Base-by-base conservation (phyloP, 257 asterid genomes). In the Thymus mandschuricus region DNA sequence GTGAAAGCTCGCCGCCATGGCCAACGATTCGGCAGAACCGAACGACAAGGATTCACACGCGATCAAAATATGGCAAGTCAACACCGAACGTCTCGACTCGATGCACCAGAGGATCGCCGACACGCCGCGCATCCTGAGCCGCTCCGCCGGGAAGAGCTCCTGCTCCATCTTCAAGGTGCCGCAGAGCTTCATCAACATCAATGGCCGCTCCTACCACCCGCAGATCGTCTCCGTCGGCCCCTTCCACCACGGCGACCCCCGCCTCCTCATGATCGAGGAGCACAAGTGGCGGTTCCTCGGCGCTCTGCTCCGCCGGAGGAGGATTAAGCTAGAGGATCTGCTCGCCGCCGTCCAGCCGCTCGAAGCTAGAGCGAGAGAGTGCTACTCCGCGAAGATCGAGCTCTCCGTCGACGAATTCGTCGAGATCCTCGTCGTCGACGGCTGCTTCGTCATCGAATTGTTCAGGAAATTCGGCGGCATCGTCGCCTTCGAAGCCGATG, bases 281-380 rank as follows among this genome's bases (percentile, higher is more conserved):
- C 97, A 93, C 70, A 93, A 93, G 60, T 93, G 98, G 98, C 72
- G 98, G 33, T 87, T 89, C 68, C 64, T 93, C 63, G 91, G 89
- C 6, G 58, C 74, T 29, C 77, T 93, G 12, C 40, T 89, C 66
- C 68, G 81, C 9, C 81, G 96, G 10, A 76, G 70, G 51, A 82
- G 78, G 2, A 13, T 85, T 7, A 11, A 7, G 3, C 63, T 90
- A 29, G 89, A 81, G 69, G 83, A 89, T 29, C 74, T 83, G 1
- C 54, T 91, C 60, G 72, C 60, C 31, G 78, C 90, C 10, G 89
- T 89, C 1, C 91, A 90, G 46, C 85, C 81, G 10, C 72, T 91
- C 4, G 97, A 89, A 71, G 65, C 67, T 8, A 41, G 38, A 68
- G 91, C 91, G 10, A 78, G 98, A 38, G 96, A 83, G 65, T 87